A percentile compares a stretch with the other conserved stretches of the same genome.
phyloP scores from a whole-genome alignment of 345 rosid genomes.

The Mercurialis annua region DNA sequence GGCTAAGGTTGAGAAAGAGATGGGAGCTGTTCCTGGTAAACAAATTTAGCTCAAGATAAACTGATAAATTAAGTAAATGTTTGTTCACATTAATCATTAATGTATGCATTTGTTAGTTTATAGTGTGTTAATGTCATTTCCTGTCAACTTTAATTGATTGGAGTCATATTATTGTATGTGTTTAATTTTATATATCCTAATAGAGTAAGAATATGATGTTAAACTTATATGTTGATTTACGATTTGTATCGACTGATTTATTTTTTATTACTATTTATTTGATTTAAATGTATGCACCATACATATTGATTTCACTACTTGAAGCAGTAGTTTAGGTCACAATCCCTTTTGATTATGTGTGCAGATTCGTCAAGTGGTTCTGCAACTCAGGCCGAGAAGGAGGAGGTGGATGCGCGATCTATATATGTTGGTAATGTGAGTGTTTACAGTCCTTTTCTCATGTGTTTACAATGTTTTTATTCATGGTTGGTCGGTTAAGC shows the following conservation, averaged over 20 bases:
- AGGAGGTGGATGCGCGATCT: slow-evolving; percentile 94
- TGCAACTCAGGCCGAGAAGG: slow-evolving; percentile 84
- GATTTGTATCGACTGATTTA: neutral
- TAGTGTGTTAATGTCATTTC: no score
- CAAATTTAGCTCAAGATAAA: no score
- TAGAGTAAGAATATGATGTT: no score
- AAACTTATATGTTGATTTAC: no score
- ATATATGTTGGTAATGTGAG: slow-evolving; percentile 98
- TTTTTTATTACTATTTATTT: neutral
- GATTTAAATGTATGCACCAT: neutral
- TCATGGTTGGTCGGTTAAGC: neutral
- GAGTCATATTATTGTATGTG: no score
- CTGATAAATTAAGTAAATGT: no score
- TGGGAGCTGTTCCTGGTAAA: slow-evolving; percentile 98
- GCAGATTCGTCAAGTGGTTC: slow-evolving; percentile 70
- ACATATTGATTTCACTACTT: slow-evolving; percentile 1
- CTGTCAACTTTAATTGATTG: no score
- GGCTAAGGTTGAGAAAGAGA: slow-evolving; percentile 98
- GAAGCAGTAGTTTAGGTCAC: neutral
- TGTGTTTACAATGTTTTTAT: neutral
- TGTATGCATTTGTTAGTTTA: no score
- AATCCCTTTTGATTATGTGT: slow-evolving; percentile 19
- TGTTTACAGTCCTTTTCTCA: slow-evolving; percentile 25
- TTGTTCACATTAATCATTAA: no score
- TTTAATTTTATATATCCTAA: no score